phyloP scores from a whole-genome alignment of 1,284 basidiomycete species.

The Ceratobasidium sp. region DNA sequence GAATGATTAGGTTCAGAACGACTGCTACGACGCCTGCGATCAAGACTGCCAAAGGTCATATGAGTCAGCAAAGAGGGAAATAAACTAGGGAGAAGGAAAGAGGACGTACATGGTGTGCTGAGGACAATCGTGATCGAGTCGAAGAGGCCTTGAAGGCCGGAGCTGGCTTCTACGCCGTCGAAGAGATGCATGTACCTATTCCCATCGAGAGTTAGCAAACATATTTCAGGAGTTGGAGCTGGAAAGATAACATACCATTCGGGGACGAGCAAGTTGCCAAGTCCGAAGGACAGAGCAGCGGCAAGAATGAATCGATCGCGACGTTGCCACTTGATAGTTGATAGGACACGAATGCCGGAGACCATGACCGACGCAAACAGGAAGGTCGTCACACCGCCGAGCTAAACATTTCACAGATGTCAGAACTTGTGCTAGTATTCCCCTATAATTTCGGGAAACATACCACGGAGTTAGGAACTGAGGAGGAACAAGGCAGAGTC shows the following conservation, averaged over 20 bases:
- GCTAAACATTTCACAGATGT: conserved; percentile 45
- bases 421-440: background rate
- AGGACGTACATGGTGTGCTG: conserved; percentile 74
- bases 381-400: conserved; percentile 87
- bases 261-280: conserved; percentile 66
- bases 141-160: conserved; percentile 75
- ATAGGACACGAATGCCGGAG: conserved; percentile 79
- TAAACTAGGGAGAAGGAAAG: background rate
- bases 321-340: conserved; percentile 71
- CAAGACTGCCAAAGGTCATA: conserved; percentile 60
- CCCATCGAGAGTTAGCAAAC: background rate
- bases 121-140: conserved; percentile 82
- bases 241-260: conserved; percentile 52
- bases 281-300: conserved; percentile 75
- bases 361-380: conserved; percentile 68
- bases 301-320: conserved; percentile 78
- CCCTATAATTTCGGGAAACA: too few species aligned
- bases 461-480: conserved; percentile 75
- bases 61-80: conserved; percentile 42
- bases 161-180: conserved; percentile 62
- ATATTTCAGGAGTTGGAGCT: background rate
- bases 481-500: conserved; percentile 44
- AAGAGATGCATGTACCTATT: conserved; percentile 68
- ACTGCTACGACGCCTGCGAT: conserved; percentile 72
- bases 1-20: conserved; percentile 72